phyloP scores from a whole-genome alignment of 2,329 filamentous ascomycete species.

The Dactylonectria estremocensis region DNA sequence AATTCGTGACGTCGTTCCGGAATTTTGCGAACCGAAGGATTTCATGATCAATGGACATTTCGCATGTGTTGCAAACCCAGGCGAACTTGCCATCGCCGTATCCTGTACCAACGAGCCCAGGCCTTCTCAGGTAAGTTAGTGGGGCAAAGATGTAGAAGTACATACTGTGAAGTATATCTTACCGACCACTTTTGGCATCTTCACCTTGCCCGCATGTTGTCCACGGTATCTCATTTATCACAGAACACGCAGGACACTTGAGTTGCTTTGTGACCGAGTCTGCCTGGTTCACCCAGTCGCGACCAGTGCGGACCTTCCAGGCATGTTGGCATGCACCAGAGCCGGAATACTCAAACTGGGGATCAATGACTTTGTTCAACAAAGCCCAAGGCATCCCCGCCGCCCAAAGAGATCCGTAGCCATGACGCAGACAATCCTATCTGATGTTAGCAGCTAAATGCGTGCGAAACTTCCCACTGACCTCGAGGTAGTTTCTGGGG shows the following conservation, averaged over 20 bases:
- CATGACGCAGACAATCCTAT: conserved; percentile 66
- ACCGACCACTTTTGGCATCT: not conserved
- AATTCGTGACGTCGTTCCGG: not conserved
- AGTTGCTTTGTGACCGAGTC: conserved; percentile 56
- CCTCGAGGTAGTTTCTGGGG: conserved; percentile 74
- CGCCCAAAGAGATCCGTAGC: conserved; percentile 68
- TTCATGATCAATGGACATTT: not conserved
- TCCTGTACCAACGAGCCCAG: conserved; percentile 11
- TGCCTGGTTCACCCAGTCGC: conserved; percentile 70
- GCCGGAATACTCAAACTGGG: conserved; percentile 67
- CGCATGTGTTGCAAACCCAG: conserved; percentile 62
- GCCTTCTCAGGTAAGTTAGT: not conserved
- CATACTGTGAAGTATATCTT: not conserved
- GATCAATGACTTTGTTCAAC: conserved; percentile 67
- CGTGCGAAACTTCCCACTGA: not conserved
- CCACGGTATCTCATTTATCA: not conserved
- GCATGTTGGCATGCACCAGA: conserved; percentile 54
- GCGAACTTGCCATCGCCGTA: conserved; percentile 63
- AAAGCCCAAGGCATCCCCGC: conserved; percentile 73
- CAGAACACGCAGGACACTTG: not conserved
- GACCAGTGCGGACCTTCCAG: conserved; percentile 62
- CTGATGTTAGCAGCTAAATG: not conserved
- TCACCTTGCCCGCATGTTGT: not conserved
- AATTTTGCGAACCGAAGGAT: conserved; percentile 4
- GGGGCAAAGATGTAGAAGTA: not conserved